These are phyloP conservation scores for Peniophora sp. DNA, from an alignment of 1,284 basidiomycete species.

Conservation along the genomic window DNA sequence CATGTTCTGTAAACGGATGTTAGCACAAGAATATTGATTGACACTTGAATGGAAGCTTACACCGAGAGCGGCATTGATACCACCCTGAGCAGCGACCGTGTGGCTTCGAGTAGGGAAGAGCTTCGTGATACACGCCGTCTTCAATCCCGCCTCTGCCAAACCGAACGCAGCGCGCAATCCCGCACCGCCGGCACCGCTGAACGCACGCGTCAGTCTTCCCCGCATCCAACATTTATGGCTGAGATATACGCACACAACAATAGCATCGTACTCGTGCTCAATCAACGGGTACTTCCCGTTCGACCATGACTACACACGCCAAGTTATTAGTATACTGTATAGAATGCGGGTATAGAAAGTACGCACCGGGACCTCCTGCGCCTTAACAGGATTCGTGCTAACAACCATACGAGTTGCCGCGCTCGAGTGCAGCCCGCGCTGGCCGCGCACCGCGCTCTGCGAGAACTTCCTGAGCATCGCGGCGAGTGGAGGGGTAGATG, in stretches of 20 bases:
- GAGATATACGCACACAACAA: constrained; percentile 78
- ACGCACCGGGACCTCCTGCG: constrained; percentile 73
- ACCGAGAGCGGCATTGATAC: constrained; percentile 98
- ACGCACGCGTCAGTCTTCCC: constrained; percentile 10
- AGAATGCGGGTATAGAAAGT: constrained; percentile 6
- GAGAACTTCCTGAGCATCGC: constrained; percentile 27
- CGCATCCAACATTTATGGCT: background rate
- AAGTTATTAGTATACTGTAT: constrained; percentile 11
- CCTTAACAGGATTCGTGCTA: constrained; percentile 72
- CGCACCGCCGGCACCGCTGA: constrained; percentile 93
- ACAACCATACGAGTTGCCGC: constrained; percentile 54
- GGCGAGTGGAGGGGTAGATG: background rate
- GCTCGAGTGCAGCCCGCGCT: constrained; percentile 58
- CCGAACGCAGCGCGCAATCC: constrained; percentile 98
- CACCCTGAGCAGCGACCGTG: constrained; percentile 98
- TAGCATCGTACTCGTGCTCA: constrained; percentile 96
- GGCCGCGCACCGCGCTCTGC: constrained; percentile 30
- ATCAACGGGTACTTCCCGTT: constrained; percentile 91
- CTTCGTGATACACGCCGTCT: constrained; percentile 98
- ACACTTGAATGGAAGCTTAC: constrained; percentile 34
- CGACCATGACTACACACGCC: constrained; percentile 51
- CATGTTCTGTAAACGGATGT: constrained; percentile 71
- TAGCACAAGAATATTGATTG: background rate
- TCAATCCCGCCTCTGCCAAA: constrained; percentile 96
- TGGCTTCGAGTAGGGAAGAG: constrained; percentile 99